Evolutionary conservation across 345 rosid genomes (phyloP), one percentile per base, ranked within the genome.

Genomic region (Gossypium bickii): DNA sequence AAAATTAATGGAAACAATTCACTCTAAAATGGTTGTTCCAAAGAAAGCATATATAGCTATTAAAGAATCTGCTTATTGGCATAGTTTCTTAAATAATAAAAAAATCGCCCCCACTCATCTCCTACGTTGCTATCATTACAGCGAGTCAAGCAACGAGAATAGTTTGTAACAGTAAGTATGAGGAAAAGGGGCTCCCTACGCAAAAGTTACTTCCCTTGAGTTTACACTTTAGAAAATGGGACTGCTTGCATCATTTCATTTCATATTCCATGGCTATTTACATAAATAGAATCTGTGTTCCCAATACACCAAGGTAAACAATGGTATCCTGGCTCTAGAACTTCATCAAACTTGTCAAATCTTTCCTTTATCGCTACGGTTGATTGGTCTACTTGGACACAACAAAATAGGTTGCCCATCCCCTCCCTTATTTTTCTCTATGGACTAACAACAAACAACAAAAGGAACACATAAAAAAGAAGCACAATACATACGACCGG

Each of bases 301-400:
- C 93, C 91, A 22, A 87, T 60, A 60, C 76, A 80, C 93, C 93
- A 89, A 4, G 89, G 91, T 44, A 89, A 75, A 52, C 82, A 89
- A 69, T 87, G 93, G 63, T 88, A 89, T 70, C 93, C 93, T 38
- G 93, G 93, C 58, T 87, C 83, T 44, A 89, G 89, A 9, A 89
- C 88, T 2, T 86, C 81, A 15, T 86, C 88, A 43, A 84, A 89
- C 76, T 83, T 89, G 48, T 91, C 93, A 71, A 87, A 87, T 22
- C 60, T 76, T 75, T 89, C 90, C 71, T 71, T 89, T 16, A 89
- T 79, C 16, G 90, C 90, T 13, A 87, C 87, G 2, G 85, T 86
- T 41, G 89, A 84, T 73, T 86, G 93, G 29, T 87, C 89, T 13
- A 87, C 89, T 84, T 89, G 89, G 1, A 47, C 12, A 47, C 51